Evolutionary conservation across 352 stramenopile genomes (phyloP), one percentile per base, ranked within the genome.

Genomic region (Phytophthora constricta): DNA sequence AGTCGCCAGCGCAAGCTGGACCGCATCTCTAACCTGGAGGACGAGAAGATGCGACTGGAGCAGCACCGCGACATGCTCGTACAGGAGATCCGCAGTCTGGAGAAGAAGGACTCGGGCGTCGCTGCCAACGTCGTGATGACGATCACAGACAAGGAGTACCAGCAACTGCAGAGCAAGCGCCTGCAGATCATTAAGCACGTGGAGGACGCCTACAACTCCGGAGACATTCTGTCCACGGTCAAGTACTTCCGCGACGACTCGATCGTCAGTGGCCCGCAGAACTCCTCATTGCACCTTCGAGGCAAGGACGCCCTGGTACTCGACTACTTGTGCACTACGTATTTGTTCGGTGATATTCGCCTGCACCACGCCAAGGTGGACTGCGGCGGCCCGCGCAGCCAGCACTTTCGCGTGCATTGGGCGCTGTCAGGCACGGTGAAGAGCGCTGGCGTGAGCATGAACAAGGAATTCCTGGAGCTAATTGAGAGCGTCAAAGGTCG

Each of bases 331-430:
- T 95, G 87, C 72, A 92, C 84, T n/a, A 89, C 84, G 16, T 92
- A 91, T 65, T 63, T 95, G 10, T 95, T 94, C 65, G 76, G 76
- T 23, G 81, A 95, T 54, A 80, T 94, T 3, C 76, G 86, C 26
- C 70, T 94, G 23, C 75, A 88, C 52, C 87, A 95, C 75, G 81
- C 77, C 67, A 93, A 92, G 63, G 84, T 94, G 26, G 87, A 94
- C 82, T 91, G 82, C 58, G 87, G 87, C 7, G 87, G 87, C 1
- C 84, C 86, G 9, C 86, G 85, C 58, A 93, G 84, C 69, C 87
- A 95, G 71, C 87, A 95, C 62, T 93, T 95, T 58, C 87, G 87
- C 51, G 86, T 95, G 28, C 87, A 95, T 74, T 95, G 87, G 87
- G 74, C 87, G 26, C 86, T 95, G 43, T 86, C 82, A 13, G 87